These are phyloP conservation scores for Trypanosoma boissoni DNA, from an alignment of 208 protist species.

Conservation along the genomic window DNA sequence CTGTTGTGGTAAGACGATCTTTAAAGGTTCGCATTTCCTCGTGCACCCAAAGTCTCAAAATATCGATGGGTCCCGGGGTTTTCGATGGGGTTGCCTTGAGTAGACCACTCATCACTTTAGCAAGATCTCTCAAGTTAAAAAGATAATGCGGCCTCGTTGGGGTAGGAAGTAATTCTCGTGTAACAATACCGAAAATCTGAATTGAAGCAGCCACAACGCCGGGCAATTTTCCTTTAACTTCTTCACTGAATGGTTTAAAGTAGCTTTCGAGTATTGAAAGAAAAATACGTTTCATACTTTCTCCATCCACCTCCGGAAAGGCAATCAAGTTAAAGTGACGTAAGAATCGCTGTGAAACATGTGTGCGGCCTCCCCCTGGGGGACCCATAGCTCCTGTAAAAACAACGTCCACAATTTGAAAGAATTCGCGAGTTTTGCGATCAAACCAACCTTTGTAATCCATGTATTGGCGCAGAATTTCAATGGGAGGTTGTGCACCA, in stretches of 20 bases:
- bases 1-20: constrained; percentile 93
- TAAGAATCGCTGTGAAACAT: constrained; percentile 95
- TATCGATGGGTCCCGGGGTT: constrained; percentile 36
- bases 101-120: constrained; percentile 97
- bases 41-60: constrained; percentile 95
- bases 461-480: constrained; percentile 98
- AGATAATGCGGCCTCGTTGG: constrained; percentile 98
- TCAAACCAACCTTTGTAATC: constrained; percentile 98
- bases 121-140: constrained; percentile 98
- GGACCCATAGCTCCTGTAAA: constrained; percentile 96
- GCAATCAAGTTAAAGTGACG: constrained; percentile 98
- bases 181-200: constrained; percentile 93
- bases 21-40: constrained; percentile 94
- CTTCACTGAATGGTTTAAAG: constrained; percentile 85
- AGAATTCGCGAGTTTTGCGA: constrained; percentile 92
- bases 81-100: constrained; percentile 77
- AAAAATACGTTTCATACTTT: constrained; percentile 96
- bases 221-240: constrained; percentile 64
- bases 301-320: constrained; percentile 95
- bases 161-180: constrained; percentile 95
- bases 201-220: constrained; percentile 93
- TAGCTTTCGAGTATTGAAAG: constrained; percentile 94
- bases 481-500: constrained; percentile 98
- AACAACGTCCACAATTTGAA: constrained; percentile 94
- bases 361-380: constrained; percentile 95